Conservation (phyloP, 169 alveolate species). For the Cryptosporidium muris region DNA sequence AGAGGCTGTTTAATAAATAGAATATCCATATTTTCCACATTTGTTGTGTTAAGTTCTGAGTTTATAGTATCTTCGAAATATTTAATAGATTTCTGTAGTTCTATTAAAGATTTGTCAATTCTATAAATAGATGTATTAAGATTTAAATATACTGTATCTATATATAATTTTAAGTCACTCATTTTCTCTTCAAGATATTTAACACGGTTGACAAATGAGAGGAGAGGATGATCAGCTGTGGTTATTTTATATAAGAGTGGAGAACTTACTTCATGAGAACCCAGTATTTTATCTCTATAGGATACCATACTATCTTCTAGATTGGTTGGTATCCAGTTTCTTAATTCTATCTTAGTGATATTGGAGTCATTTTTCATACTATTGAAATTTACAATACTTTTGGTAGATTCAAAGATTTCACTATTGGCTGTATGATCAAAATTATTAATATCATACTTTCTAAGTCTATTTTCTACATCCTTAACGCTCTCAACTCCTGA, state of each 20-base stretch:
- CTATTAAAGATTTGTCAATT: slow-evolving; percentile 12
- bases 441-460: slow-evolving; percentile 25
- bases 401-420: too few relatives aligned
- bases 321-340: too few relatives aligned
- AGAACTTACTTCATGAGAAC: too few relatives aligned
- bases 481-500: slow-evolving; percentile 52
- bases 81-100: slow-evolving; percentile 22
- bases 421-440: neutral
- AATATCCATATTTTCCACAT: neutral
- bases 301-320: too few relatives aligned
- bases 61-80: slow-evolving; percentile 33
- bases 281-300: too few relatives aligned
- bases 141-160: neutral
- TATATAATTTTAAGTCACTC: slow-evolving; percentile 5
- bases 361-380: too few relatives aligned
- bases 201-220: slow-evolving; percentile 44
- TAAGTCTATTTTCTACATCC: slow-evolving; percentile 47
- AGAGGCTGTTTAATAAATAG: neutral
- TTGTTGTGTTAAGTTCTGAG: slow-evolving; percentile 29
- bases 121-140: slow-evolving; percentile 9
- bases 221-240: slow-evolving; percentile 23
- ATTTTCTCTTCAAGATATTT: slow-evolving; percentile 38
- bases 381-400: too few relatives aligned
- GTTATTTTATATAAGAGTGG: too few relatives aligned
- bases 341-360: neutral